phyloP scores from a whole-genome alignment of 2,329 filamentous ascomycete genomes.

The Phoma sp. region DNA sequence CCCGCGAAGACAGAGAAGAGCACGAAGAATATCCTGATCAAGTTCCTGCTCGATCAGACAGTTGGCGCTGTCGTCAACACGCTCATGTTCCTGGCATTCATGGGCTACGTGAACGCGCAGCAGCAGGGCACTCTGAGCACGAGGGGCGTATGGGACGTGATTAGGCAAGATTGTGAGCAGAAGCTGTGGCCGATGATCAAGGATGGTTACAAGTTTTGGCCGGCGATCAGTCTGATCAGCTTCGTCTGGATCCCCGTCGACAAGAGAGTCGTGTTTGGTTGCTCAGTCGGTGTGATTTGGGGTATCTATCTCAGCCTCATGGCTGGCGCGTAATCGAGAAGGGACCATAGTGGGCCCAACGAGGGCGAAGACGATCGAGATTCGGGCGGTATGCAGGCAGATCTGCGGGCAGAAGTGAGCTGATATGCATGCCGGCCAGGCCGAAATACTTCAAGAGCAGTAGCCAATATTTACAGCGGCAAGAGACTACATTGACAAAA shows the following conservation, averaged over 20 bases:
- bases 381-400: neutral
- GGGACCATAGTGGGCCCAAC: neutral
- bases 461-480: neutral
- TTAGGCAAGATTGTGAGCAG: slow-evolving; percentile 36
- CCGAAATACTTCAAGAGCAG: slow-evolving; percentile 1
- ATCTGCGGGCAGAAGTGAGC: slow-evolving; percentile 3
- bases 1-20: slow-evolving; percentile 50
- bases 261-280: slow-evolving; percentile 72
- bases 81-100: slow-evolving; percentile 65
- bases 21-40: slow-evolving; percentile 68
- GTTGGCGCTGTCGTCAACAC: slow-evolving; percentile 70
- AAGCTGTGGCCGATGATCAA: slow-evolving; percentile 63
- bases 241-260: slow-evolving; percentile 76
- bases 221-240: slow-evolving; percentile 71
- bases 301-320: slow-evolving; percentile 75
- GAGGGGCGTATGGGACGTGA: slow-evolving; percentile 40
- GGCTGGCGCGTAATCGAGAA: slow-evolving; percentile 36
- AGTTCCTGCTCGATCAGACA: slow-evolving; percentile 73
- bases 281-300: slow-evolving; percentile 74
- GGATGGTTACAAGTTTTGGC: slow-evolving; percentile 77
- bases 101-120: slow-evolving; percentile 55
- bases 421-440: slow-evolving; percentile 10
- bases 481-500: neutral
- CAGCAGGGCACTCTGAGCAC: slow-evolving; percentile 34
- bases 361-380: neutral